Conservation (phyloP, 2,329 filamentous ascomycete genomes). For the Phialocephala sp. region DNA sequence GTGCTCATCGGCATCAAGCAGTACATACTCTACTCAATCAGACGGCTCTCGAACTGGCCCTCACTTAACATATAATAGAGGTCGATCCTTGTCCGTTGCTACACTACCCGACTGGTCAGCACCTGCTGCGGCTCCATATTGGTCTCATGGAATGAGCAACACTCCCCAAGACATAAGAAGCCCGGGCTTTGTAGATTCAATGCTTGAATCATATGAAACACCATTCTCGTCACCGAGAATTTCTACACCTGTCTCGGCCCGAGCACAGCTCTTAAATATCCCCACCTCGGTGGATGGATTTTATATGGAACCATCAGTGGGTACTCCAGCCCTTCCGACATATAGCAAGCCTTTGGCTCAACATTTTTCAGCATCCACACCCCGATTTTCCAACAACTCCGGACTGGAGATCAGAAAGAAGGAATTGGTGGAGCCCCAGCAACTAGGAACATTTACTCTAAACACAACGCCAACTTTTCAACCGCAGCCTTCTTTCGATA, state of each 20-base stretch:
- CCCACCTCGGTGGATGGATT: constrained; percentile 35
- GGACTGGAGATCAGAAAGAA: constrained; percentile 38
- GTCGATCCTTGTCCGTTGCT: constrained; percentile 36
- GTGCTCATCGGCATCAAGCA: constrained; percentile 43
- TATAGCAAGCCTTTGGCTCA: constrained; percentile 41
- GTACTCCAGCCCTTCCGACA: constrained; percentile 42
- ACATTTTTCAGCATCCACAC: constrained; percentile 39
- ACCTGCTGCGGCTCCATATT: constrained; percentile 27
- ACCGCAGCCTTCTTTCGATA: constrained; percentile 33
- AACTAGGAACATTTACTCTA: constrained; percentile 31
- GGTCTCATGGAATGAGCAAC: constrained; percentile 33
- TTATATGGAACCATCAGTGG: constrained; percentile 43
- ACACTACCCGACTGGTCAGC: constrained; percentile 38
- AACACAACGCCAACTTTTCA: constrained; percentile 22
- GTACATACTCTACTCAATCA: constrained; percentile 41
- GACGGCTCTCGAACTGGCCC: constrained; percentile 36
- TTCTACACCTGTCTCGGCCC: constrained; percentile 33
- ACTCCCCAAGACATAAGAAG: constrained; percentile 37
- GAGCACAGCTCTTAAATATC: constrained; percentile 37
- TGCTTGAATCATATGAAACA: constrained; percentile 37
- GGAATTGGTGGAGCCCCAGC: constrained; percentile 31
- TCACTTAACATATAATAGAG: constrained; percentile 29
- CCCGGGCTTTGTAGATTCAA: constrained; percentile 33
- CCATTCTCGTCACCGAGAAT: constrained; percentile 37
- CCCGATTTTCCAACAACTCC: constrained; percentile 37